These are phyloP conservation scores for Yarrowia divulgata DNA, from an alignment of 805 yeast species.

Conservation along the genomic window DNA sequence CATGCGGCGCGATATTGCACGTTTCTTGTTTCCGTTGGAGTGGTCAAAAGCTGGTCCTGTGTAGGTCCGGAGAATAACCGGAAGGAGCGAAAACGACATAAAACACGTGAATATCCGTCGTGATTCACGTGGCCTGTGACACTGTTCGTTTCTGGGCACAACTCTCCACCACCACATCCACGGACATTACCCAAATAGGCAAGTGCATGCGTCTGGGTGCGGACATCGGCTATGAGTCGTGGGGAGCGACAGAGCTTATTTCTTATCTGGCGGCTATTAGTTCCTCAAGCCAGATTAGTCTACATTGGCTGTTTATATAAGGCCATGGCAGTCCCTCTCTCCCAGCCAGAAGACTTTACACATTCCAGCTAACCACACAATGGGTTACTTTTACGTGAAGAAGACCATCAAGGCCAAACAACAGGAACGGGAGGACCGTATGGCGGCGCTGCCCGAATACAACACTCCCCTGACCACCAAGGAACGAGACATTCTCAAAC, in stretches of 20 bases:
- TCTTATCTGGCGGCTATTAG: constrained; percentile 39
- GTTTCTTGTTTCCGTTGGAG: background rate
- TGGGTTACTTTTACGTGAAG: constrained; percentile 42
- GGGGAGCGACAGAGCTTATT: constrained; percentile 32
- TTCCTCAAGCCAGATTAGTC: constrained; percentile 13
- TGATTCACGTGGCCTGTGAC: too few species aligned
- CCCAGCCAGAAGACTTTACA: background rate
- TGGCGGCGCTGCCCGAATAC: constrained; percentile 52
- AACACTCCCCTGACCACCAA: constrained; percentile 51
- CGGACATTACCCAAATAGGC: constrained; percentile 10
- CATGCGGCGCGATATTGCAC: constrained; percentile 28
- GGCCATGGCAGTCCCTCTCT: background rate
- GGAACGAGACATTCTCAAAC: constrained; percentile 52
- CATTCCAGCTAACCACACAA: constrained; percentile 22
- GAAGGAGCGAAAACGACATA: too few species aligned
- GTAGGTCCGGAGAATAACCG: background rate
- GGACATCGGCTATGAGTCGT: constrained; percentile 31
- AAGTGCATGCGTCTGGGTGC: constrained; percentile 13
- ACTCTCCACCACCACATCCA: background rate
- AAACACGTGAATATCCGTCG: too few species aligned
- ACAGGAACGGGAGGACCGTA: constrained; percentile 50
- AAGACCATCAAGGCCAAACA: constrained; percentile 47
- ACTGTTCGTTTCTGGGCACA: too few species aligned
- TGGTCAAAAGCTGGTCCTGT: background rate
- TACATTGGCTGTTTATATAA: constrained; percentile 12